phyloP scores from a whole-genome alignment of 345 rosid species.

The Odontarrhena argentea region DNA sequence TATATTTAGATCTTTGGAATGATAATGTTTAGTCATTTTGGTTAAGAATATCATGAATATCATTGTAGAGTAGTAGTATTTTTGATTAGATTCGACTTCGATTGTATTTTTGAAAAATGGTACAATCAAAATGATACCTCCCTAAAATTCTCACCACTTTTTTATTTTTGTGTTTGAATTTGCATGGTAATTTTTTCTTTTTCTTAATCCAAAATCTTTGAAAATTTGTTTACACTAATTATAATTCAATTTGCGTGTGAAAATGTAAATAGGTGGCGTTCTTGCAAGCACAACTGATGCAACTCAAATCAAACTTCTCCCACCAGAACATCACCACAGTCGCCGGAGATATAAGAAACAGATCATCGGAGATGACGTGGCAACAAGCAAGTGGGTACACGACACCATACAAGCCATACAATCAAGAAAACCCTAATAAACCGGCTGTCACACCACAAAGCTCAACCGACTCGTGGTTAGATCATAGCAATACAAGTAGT shows the following conservation, averaged over 20 bases:
- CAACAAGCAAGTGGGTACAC: slow-evolving; percentile 41
- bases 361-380: slow-evolving; percentile 20
- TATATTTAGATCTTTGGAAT: too few relatives aligned
- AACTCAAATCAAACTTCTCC: slow-evolving; percentile 62
- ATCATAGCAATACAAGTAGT: slow-evolving; percentile 3
- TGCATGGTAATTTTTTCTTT: too few relatives aligned
- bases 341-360: not conserved
- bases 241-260: not conserved
- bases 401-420: slow-evolving; percentile 28
- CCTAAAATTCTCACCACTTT: too few relatives aligned
- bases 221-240: too few relatives aligned
- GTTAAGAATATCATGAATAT: too few relatives aligned
- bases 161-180: too few relatives aligned
- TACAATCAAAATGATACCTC: too few relatives aligned
- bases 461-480: slow-evolving; percentile 52
- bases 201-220: too few relatives aligned
- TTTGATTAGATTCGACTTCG: too few relatives aligned
- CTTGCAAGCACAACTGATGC: slow-evolving; percentile 80
- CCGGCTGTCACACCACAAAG: slow-evolving; percentile 55
- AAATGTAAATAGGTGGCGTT: slow-evolving; percentile 53
- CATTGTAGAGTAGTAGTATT: too few relatives aligned
- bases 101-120: too few relatives aligned
- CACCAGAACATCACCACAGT: slow-evolving; percentile 35
- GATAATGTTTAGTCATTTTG: too few relatives aligned
- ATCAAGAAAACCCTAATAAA: slow-evolving; percentile 39